A percentile compares a stretch with the other conserved stretches of the same genome.
phyloP scores from a whole-genome alignment of 306 rosid species.

The Quercus gilva region DNA sequence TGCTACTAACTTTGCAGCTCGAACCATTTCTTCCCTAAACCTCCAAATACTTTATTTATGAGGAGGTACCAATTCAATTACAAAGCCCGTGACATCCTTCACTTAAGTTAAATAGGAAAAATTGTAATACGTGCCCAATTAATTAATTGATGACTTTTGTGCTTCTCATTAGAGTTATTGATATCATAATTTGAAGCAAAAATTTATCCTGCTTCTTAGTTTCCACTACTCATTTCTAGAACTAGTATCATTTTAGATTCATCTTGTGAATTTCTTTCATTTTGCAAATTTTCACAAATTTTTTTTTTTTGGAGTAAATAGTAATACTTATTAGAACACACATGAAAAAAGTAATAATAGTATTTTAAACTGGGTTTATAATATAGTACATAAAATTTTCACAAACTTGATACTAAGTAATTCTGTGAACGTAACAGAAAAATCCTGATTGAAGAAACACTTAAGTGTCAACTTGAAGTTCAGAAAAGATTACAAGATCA shows the following conservation, averaged over 20 bases:
- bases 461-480: constrained; percentile 63
- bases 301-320: too few relatives aligned
- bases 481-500: constrained; percentile 81
- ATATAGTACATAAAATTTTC: neutral
- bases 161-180: neutral
- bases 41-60: too few relatives aligned
- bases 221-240: neutral
- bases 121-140: too few relatives aligned
- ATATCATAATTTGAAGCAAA: neutral
- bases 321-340: too few relatives aligned
- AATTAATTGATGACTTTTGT: too few relatives aligned
- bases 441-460: constrained; percentile 61
- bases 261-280: neutral
- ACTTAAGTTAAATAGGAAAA: too few relatives aligned
- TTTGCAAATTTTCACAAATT: neutral
- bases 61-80: too few relatives aligned
- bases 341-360: too few relatives aligned
- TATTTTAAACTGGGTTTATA: too few relatives aligned
- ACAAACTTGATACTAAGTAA: constrained; percentile 18
- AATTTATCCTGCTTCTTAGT: neutral
- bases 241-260: neutral
- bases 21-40: fast-evolving
- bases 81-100: too few relatives aligned
- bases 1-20: fast-evolving
- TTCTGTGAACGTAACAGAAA: constrained; percentile 36